Evolutionary conservation across 2,329 filamentous ascomycete genomes (phyloP), one percentile per base, ranked within the genome.

Genomic region (Paraconiothyrium brasiliense): DNA sequence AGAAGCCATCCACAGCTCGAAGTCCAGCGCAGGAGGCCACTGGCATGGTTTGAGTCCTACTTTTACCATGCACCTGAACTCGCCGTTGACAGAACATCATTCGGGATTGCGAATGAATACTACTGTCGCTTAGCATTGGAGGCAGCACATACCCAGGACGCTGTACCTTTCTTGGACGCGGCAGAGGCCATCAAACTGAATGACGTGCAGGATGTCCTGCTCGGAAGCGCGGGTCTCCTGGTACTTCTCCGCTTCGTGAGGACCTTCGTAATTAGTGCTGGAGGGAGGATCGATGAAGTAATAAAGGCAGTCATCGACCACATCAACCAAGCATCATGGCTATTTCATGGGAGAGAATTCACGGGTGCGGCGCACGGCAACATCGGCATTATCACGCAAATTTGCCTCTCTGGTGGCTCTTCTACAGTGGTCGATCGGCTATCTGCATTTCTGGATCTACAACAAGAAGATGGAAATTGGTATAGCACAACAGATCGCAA

Each of bases 361-460:
- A 80, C 90, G 35, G 90, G 90, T 1, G 87, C 89, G 4, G 86
- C 85, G 0, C 89, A 92, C 70, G 90, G 90, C 8, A 84, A 86
- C 13, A 85, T 92, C 24, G 89, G 90, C 5, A 91, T 91, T 72
- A 83, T 92, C 60, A 88, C 86, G 20, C 90, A 92, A 74, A 79
- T 92, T 11, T 83, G 91, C 1, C 79, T 87, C 41, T 87, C 87
- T 2, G 83, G 84, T n/a, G 39, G 39, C 58, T 84, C 87, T 0
- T 76, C 79, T 6, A 82, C 85, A 63, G 87, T 88, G 1, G 73
- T 81, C 1, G 81, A 82, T 48, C 77, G 92, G 3, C 82, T 85
- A 63, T 77, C 78, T 3, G 81, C 85, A 20, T 72, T 92, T 3
- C 80, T 81, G 1, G 81, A 81, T 11, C 71, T 92, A 11, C 79